Conservation (phyloP, 345 rosid species). For the Cardamine occulta region DNA sequence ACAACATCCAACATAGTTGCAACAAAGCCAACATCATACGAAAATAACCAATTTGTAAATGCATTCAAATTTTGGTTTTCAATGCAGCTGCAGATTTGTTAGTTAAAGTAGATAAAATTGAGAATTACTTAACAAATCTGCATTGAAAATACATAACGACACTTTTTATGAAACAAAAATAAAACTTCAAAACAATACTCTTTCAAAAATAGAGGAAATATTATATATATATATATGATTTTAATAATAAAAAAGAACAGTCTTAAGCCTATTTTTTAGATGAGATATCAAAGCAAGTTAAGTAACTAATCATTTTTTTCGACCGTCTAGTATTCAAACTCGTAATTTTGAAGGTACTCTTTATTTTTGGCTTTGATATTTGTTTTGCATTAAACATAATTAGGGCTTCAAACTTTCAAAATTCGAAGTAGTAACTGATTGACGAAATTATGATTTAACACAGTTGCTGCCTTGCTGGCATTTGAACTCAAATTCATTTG, state of each 20-base stretch:
- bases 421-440: neutral
- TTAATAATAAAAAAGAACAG: neutral
- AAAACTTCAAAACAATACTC: too few relatives aligned
- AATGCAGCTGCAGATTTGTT: too few relatives aligned
- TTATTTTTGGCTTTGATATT: neutral
- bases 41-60: neutral
- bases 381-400: neutral
- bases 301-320: neutral
- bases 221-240: neutral
- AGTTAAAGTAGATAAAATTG: too few relatives aligned
- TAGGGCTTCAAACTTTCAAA: neutral
- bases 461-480: neutral
- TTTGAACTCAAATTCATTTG: neutral
- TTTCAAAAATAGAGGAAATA: too few relatives aligned
- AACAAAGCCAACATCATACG: neutral
- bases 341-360: neutral
- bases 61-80: slow-evolving; percentile 1
- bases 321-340: neutral
- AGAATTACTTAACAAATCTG: too few relatives aligned
- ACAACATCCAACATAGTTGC: neutral
- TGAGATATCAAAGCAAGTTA: neutral
- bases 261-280: neutral
- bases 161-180: too few relatives aligned
- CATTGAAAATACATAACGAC: too few relatives aligned
- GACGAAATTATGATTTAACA: neutral